Evolutionary conservation across 805 yeast species (phyloP).

Genomic region (Blastobotrys peoriensis): DNA sequence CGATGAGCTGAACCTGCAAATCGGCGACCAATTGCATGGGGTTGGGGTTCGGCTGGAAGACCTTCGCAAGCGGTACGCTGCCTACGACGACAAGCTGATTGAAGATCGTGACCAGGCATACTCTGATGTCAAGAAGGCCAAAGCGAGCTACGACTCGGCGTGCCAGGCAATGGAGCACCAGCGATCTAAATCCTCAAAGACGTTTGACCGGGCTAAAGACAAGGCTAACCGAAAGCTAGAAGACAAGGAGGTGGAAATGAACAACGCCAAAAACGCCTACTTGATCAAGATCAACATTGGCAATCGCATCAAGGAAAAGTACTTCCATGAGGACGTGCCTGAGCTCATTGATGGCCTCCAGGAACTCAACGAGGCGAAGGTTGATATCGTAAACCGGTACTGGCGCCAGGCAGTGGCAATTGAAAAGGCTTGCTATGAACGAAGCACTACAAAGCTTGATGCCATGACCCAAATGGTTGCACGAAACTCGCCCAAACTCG

Average conservation of each 20-base stretch:
- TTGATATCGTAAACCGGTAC: conserved; percentile 61
- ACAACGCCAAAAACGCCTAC: conserved; percentile 77
- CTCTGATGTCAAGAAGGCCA: conserved; percentile 55
- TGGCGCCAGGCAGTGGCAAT: conserved; percentile 54
- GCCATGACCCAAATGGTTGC: conserved; percentile 50
- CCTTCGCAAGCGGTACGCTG: conserved; percentile 49
- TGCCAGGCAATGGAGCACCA: conserved; percentile 78
- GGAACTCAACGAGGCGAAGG: conserved; percentile 74
- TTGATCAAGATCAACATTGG: conserved; percentile 75
- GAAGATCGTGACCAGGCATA: conserved; percentile 43
- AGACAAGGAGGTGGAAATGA: conserved; percentile 74
- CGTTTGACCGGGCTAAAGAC: conserved; percentile 23
- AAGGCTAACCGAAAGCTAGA: conserved; percentile 43
- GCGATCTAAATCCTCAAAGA: conserved; percentile 64
- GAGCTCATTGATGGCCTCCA: conserved; percentile 81
- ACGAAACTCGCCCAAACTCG: conserved; percentile 68
- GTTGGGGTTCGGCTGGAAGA: conserved; percentile 49
- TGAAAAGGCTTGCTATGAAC: conserved; percentile 52
- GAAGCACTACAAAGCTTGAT: conserved; percentile 39
- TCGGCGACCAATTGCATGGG: conserved; percentile 54
- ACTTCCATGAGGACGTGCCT: conserved; percentile 87
- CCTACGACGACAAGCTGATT: conserved; percentile 53
- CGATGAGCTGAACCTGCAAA: conserved; percentile 50
- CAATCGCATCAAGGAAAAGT: conserved; percentile 88
- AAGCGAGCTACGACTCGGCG: conserved; percentile 70